A percentile compares a stretch with the other conserved stretches of the same genome.
Conservation (phyloP, 306 rosid genomes). For the Abrus precatorius region DNA sequence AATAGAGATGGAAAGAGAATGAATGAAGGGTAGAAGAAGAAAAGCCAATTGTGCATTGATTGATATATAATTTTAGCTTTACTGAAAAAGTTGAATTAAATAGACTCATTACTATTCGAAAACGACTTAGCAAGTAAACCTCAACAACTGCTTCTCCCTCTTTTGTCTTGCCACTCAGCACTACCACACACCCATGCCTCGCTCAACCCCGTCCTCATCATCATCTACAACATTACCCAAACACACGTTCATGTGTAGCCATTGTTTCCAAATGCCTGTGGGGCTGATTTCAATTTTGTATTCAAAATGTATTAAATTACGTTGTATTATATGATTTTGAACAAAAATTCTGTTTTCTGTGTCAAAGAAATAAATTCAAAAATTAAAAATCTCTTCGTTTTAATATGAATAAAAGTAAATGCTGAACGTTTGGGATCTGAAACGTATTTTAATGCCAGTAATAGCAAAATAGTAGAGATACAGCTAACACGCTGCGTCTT, state of each 20-base stretch:
- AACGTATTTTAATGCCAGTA: conserved; percentile 32
- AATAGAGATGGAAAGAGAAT: conserved; percentile 49
- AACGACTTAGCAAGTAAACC: conserved; percentile 77
- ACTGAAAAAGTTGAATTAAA: conserved; percentile 49
- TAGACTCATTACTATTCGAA: conserved; percentile 66
- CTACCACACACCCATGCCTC: neutral
- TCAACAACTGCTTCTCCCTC: conserved; percentile 53
- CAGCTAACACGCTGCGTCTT: neutral
- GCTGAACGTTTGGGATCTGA: conserved; percentile 35
- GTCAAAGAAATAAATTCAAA: too few species aligned
- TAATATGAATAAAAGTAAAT: conserved; percentile 6
- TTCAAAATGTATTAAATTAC: too few species aligned
- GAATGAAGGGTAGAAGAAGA: neutral
- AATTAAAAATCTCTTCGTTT: neutral
- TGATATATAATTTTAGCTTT: conserved; percentile 26
- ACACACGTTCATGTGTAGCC: conserved; percentile 30
- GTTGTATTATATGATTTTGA: too few species aligned
- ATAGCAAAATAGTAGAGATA: neutral
- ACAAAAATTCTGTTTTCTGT: too few species aligned
- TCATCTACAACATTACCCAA: neutral
- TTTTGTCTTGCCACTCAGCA: conserved; percentile 35
- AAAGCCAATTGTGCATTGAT: conserved; percentile 33
- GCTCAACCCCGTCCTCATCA: neutral
- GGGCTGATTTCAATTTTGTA: neutral
- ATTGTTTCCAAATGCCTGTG: neutral